Conservation (phyloP, 75 land plant species). For the Adiantum capillusveneris region DNA sequence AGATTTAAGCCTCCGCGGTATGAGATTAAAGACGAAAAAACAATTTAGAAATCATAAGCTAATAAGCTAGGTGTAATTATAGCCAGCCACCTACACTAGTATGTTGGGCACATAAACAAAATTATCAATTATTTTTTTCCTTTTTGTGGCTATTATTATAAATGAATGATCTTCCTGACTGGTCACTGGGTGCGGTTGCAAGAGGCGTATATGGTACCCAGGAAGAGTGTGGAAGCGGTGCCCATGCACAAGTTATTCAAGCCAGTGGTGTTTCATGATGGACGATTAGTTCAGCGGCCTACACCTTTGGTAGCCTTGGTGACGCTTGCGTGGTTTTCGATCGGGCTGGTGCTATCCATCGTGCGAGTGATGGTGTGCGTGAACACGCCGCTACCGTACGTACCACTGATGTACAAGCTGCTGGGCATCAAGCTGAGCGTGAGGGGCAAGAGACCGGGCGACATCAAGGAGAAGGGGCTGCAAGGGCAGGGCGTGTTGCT, state of each 20-base stretch:
- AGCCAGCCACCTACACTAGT: no score
- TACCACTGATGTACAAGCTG: conserved; percentile 35
- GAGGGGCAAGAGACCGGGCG: conserved; percentile 61
- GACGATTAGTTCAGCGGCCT: conserved; percentile 75
- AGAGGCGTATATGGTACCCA: conserved; percentile 69
- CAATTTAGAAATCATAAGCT: no score
- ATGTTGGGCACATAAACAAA: conserved; percentile 73
- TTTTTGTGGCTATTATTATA: neutral
- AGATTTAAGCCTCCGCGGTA: no score
- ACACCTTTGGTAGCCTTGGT: conserved; percentile 57
- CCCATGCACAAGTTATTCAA: no score
- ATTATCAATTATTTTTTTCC: conserved; percentile 56
- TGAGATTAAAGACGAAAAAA: no score
- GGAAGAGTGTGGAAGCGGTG: conserved; percentile 37
- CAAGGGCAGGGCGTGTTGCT: conserved; percentile 67
- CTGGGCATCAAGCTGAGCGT: conserved; percentile 73
- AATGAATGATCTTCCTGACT: neutral
- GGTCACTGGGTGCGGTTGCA: conserved; percentile 13
- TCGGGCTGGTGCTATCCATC: conserved; percentile 57
- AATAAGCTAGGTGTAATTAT: no score
- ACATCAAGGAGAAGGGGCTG: conserved; percentile 32
- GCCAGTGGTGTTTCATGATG: conserved; percentile 86
- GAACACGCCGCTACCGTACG: conserved; percentile 45
- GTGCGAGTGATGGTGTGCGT: conserved; percentile 55
- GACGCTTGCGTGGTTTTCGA: conserved; percentile 74